Percentiles rank a stretch among this genome's conserved stretches.
phyloP scores from a whole-genome alignment of 257 asterid species.

The Primulina tabacum region DNA sequence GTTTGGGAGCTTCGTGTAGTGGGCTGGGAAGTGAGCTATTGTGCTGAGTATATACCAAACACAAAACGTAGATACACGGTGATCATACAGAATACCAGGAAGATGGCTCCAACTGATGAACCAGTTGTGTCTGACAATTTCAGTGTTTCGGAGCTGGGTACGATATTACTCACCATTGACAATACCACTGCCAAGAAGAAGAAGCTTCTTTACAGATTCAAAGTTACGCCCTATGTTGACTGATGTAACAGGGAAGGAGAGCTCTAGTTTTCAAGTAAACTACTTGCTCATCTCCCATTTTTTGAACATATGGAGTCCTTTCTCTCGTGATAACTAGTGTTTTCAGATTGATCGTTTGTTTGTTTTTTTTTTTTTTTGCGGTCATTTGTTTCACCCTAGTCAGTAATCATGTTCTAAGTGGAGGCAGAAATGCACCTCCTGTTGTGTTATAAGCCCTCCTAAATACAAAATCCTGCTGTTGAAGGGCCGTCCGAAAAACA shows the following conservation, averaged over 20 bases:
- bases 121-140: conserved; percentile 59
- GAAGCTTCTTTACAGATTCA: conserved; percentile 76
- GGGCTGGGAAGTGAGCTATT: conserved; percentile 91
- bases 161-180: conserved; percentile 67
- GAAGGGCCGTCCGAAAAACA: not conserved
- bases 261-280: conserved; percentile 3
- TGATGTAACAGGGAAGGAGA: conserved; percentile 14
- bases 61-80: conserved; percentile 53
- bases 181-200: conserved; percentile 82
- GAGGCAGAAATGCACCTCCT: not conserved
- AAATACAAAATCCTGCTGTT: not conserved
- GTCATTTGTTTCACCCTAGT: not conserved
- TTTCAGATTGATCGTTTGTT: not conserved
- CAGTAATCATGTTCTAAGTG: not conserved
- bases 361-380: not conserved
- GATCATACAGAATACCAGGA: conserved; percentile 69
- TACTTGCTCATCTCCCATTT: conserved; percentile 7
- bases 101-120: conserved; percentile 57
- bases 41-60: conserved; percentile 75
- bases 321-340: not conserved
- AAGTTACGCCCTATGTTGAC: conserved; percentile 45
- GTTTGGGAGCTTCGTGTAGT: conserved; percentile 93
- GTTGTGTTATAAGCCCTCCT: not conserved
- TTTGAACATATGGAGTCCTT: not conserved
- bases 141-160: conserved; percentile 67